phyloP scores from a whole-genome alignment of 208 protist genomes.

The Sergeia podlipaevii region DNA sequence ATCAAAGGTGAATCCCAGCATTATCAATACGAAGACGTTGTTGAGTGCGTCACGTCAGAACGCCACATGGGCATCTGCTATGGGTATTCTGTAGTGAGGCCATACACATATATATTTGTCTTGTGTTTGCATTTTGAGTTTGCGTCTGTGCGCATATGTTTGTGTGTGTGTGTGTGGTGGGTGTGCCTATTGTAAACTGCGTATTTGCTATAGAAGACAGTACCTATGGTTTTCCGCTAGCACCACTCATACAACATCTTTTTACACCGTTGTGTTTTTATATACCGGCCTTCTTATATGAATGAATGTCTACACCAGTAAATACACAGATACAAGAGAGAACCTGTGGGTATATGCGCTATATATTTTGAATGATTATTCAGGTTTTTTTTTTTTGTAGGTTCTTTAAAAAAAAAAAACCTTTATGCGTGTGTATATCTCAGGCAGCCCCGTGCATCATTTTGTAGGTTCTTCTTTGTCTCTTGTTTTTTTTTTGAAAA shows the following conservation, averaged over 20 bases:
- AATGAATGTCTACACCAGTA: no score
- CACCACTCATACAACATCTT: slow-evolving; percentile 5
- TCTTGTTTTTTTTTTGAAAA: slow-evolving; percentile 3
- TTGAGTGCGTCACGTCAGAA: slow-evolving; percentile 31
- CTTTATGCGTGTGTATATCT: no score
- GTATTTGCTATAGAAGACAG: no score
- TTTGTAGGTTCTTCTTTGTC: slow-evolving; percentile 9
- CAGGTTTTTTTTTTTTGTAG: slow-evolving; percentile 8
- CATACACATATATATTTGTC: no score
- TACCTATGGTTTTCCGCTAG: slow-evolving; percentile 15
- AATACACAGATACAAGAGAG: no score
- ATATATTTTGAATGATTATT: slow-evolving; percentile 1
- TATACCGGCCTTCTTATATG: slow-evolving; percentile 2
- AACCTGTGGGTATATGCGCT: slow-evolving; percentile 11
- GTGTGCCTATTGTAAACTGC: no score
- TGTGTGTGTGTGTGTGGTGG: no score
- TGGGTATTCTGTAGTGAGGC: slow-evolving; percentile 56
- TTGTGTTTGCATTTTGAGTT: no score
- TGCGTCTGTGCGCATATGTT: no score
- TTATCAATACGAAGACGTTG: slow-evolving; percentile 59
- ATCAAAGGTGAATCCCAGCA: slow-evolving; percentile 38
- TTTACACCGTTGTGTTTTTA: slow-evolving; percentile 12
- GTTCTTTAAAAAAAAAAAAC: no score
- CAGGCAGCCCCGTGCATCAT: no score
- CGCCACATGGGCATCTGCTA: slow-evolving; percentile 35